Conservation (phyloP, 345 rosid genomes). For the Diplotaxis tenuifolia region DNA sequence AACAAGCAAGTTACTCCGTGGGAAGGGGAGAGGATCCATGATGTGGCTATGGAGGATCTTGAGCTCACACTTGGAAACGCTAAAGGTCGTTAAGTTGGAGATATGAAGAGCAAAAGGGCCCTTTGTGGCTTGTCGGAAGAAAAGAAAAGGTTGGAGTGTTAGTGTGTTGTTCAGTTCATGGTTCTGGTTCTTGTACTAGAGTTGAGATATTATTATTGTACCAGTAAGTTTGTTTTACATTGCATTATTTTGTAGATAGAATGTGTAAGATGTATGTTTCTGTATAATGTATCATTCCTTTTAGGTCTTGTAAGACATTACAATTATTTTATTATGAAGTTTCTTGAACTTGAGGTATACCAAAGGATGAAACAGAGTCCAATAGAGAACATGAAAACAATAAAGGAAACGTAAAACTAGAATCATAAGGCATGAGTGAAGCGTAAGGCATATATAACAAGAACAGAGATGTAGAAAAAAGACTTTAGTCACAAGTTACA, state of each 20-base stretch:
- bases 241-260: conserved; percentile 42
- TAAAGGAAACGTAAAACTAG: too few relatives aligned
- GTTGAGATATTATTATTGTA: conserved; percentile 19
- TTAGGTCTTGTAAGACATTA: conserved; percentile 18
- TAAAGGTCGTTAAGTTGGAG: conserved; percentile 47
- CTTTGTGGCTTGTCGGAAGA: not conserved
- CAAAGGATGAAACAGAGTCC: not conserved
- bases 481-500: conserved; percentile 24
- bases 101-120: conserved; percentile 12
- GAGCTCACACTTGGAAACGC: conserved; percentile 92
- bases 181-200: conserved; percentile 28
- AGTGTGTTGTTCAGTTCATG: conserved; percentile 28
- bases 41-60: conserved; percentile 88
- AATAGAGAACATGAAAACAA: not conserved
- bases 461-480: not conserved
- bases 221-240: conserved; percentile 30
- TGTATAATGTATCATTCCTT: conserved; percentile 18
- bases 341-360: not conserved
- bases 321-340: conserved; percentile 4
- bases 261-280: conserved; percentile 28
- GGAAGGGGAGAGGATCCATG: conserved; percentile 99
- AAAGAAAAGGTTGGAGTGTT: not conserved
- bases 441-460: not conserved
- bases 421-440: not conserved
- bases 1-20: conserved; percentile 86